phyloP scores from a whole-genome alignment of 73 alveolate species.

The Diophrys sp. region DNA sequence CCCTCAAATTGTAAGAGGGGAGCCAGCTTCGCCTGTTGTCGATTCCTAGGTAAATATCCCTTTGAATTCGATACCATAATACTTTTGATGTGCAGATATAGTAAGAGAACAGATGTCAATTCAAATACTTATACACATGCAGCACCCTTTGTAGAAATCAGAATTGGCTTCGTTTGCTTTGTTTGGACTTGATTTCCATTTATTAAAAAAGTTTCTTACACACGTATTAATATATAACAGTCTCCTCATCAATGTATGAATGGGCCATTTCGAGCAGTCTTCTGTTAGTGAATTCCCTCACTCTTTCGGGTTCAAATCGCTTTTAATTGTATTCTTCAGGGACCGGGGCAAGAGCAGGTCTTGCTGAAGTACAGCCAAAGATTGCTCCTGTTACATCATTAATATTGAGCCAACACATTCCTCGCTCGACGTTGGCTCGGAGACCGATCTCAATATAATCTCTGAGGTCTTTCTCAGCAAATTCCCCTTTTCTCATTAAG shows the following conservation, averaged over 20 bases:
- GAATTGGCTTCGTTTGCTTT: no score
- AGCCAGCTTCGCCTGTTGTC: no score
- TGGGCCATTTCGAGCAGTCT: not conserved
- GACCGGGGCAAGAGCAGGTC: not conserved
- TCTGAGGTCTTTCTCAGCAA: not conserved
- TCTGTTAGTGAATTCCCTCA: not conserved
- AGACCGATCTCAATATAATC: not conserved
- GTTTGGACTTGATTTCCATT: no score
- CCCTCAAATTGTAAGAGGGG: no score
- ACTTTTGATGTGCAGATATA: no score
- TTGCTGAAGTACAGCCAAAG: not conserved
- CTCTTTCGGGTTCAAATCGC: not conserved
- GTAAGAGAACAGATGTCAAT: no score
- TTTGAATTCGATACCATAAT: no score
- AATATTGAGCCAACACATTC: not conserved
- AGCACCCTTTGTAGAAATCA: no score
- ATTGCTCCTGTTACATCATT: not conserved
- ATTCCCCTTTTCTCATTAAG: not conserved
- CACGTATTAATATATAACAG: not conserved
- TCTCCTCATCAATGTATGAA: not conserved
- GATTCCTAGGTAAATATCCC: no score
- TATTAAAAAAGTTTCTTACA: no score
- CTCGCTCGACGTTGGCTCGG: not conserved
- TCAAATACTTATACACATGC: no score
- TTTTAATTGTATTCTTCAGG: not conserved